Conservation (phyloP, 1,284 basidiomycete genomes). For the Filobasidium uniguttulatum region DNA sequence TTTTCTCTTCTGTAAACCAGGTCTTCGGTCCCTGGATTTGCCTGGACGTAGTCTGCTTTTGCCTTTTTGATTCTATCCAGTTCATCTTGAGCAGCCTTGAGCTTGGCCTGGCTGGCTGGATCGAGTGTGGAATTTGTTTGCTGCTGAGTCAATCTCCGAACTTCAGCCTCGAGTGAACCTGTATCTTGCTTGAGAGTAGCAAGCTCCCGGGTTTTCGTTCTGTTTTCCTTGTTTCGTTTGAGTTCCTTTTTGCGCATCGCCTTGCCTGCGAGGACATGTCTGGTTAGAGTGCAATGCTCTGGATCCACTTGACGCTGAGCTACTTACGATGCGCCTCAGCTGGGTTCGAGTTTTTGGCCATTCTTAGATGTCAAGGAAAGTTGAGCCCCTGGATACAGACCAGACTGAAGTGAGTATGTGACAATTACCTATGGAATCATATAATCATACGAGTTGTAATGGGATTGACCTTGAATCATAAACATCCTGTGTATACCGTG, state of each 20-base stretch:
- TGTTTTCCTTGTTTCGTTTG: conserved; percentile 54
- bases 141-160: conserved; percentile 24
- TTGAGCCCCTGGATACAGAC: too few relatives aligned
- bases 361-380: background rate
- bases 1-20: conserved; percentile 49
- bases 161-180: conserved; percentile 42
- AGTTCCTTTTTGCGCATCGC: conserved; percentile 3
- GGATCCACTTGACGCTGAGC: too few relatives aligned
- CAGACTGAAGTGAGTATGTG: too few relatives aligned
- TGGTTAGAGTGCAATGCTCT: too few relatives aligned
- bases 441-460: too few relatives aligned
- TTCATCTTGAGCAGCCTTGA: conserved; percentile 54
- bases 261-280: too few relatives aligned
- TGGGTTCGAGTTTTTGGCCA: conserved; percentile 1
- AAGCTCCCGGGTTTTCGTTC: conserved; percentile 64
- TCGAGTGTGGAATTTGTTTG: conserved; percentile 19
- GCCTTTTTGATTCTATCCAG: conserved; percentile 62
- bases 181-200: conserved; percentile 78
- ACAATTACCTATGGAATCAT: too few relatives aligned
- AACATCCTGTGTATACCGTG: too few relatives aligned
- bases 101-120: conserved; percentile 25
- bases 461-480: too few relatives aligned
- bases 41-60: conserved; percentile 77
- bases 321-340: conserved; percentile 1
- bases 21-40: conserved; percentile 74